Conservation (phyloP, 2,329 filamentous ascomycete genomes). For the Blastomyces gilchristii region DNA sequence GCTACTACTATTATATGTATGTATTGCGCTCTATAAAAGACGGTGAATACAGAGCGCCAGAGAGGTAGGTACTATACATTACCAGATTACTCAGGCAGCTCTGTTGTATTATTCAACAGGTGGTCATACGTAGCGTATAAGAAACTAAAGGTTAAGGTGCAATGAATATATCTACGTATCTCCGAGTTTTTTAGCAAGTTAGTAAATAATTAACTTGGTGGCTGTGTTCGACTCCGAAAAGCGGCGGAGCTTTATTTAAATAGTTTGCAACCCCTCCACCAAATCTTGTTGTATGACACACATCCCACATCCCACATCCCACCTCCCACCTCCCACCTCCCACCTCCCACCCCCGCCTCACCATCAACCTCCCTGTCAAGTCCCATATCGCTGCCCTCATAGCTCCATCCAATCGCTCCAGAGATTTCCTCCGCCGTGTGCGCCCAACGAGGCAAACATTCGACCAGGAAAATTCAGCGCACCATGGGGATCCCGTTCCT, state of each 20-base stretch:
- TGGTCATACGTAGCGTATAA: too few relatives aligned
- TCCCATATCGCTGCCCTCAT: background rate
- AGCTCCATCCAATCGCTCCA: background rate
- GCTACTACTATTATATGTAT: too few relatives aligned
- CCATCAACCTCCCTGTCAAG: background rate
- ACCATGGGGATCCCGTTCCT: constrained; percentile 36
- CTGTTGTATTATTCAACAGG: too few relatives aligned
- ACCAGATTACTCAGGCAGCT: too few relatives aligned
- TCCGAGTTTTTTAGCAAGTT: too few relatives aligned
- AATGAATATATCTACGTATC: background rate
- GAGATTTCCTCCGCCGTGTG: background rate
- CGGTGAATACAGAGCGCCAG: too few relatives aligned
- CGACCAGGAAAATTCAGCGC: background rate
- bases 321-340: background rate
- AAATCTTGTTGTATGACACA: background rate
- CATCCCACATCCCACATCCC: background rate
- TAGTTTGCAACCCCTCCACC: background rate
- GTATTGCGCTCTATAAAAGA: too few relatives aligned
- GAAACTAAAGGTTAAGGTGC: too few relatives aligned
- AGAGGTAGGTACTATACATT: too few relatives aligned
- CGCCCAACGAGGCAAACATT: background rate
- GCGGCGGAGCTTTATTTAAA: background rate
- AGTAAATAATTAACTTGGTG: too few relatives aligned
- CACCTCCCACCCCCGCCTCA: background rate
- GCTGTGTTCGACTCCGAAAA: background rate